These are phyloP conservation scores for Monosporozyma servazzii DNA, from an alignment of 805 yeast species.

Conservation along the genomic window DNA sequence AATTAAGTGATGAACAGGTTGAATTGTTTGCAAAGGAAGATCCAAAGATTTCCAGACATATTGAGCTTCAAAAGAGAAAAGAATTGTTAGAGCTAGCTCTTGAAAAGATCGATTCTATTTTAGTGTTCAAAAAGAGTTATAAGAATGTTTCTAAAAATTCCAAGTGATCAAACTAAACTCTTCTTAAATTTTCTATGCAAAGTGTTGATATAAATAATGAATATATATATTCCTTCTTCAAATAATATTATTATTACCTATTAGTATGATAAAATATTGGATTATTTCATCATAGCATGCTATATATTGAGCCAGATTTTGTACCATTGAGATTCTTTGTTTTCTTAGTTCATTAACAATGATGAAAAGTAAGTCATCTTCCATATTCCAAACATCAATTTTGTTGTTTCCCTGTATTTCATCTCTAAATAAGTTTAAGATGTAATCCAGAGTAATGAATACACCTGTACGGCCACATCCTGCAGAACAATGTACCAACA, in stretches of 20 bases:
- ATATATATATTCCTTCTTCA: background rate
- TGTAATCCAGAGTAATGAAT: slow-evolving; percentile 56
- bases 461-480: slow-evolving; percentile 97
- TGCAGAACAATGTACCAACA: slow-evolving; percentile 85
- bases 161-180: background rate
- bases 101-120: slow-evolving; percentile 60
- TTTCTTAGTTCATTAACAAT: slow-evolving; percentile 54
- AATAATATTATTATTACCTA: background rate
- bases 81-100: slow-evolving; percentile 79
- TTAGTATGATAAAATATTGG: slow-evolving; percentile 23
- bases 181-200: background rate
- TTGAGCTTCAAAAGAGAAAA: slow-evolving; percentile 88
- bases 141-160: slow-evolving; percentile 12
- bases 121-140: slow-evolving; percentile 32
- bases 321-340: slow-evolving; percentile 72
- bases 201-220: background rate
- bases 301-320: slow-evolving; percentile 60
- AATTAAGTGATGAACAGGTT: slow-evolving; percentile 63
- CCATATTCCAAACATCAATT: slow-evolving; percentile 35
- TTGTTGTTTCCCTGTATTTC: slow-evolving; percentile 27
- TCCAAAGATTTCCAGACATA: slow-evolving; percentile 80
- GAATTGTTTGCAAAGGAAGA: slow-evolving; percentile 91
- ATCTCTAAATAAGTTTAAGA: slow-evolving; percentile 29
- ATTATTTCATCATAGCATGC: slow-evolving; percentile 54
- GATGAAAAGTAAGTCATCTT: slow-evolving; percentile 48